phyloP scores from a whole-genome alignment of 225 moss, liverwort and hornwort species.

The Polytrichum formosum region DNA sequence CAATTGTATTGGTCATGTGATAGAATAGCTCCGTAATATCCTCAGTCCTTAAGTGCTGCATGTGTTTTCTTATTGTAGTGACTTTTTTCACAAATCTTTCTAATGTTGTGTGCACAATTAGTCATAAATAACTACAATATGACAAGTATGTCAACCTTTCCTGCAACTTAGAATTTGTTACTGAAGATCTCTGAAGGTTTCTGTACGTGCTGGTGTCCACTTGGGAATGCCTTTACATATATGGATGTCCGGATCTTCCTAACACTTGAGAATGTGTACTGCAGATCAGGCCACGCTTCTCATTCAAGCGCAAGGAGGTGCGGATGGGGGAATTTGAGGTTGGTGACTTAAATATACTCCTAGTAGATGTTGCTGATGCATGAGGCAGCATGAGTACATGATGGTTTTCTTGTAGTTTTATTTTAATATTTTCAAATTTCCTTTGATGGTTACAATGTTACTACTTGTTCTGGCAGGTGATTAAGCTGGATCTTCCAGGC shows the following conservation, averaged over 20 bases:
- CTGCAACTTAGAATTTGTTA: too few relatives aligned
- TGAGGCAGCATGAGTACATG: background rate
- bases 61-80: too few relatives aligned
- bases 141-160: too few relatives aligned
- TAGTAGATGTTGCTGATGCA: background rate
- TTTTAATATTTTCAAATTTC: background rate
- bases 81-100: too few relatives aligned
- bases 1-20: too few relatives aligned
- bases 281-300: slow-evolving; percentile 80
- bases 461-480: slow-evolving; percentile 38
- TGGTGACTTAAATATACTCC: slow-evolving; percentile 5
- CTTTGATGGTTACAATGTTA: background rate
- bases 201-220: too few relatives aligned
- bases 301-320: slow-evolving; percentile 88
- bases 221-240: too few relatives aligned
- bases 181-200: too few relatives aligned
- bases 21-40: too few relatives aligned
- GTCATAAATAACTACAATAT: too few relatives aligned
- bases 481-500: slow-evolving; percentile 57
- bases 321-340: slow-evolving; percentile 88
- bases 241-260: background rate
- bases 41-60: too few relatives aligned
- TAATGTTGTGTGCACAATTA: too few relatives aligned
- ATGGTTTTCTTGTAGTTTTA: background rate
- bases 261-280: slow-evolving; percentile 5